Evolutionary conservation across 352 stramenopile genomes (phyloP), one percentile per base, ranked within the genome.

Genomic region (Pythium aphanidermatum): DNA sequence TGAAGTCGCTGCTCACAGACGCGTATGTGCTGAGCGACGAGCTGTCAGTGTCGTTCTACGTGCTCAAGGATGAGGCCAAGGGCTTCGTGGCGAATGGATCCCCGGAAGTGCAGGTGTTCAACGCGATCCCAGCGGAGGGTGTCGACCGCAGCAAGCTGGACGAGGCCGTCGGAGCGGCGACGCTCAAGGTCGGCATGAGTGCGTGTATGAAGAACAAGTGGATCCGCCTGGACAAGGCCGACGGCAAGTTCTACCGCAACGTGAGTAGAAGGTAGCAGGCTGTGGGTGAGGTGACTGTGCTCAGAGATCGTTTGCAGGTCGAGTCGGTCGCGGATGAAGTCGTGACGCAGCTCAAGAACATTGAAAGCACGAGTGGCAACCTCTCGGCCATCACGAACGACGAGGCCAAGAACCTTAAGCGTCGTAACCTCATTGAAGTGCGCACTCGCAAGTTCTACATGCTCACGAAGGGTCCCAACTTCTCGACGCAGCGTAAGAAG

Each of bases 161-260:
- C 55, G 49, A 63, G 16, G 65, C 65, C 2, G 80, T 98, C 4
- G 80, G 85, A 21, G 83, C 89, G 17, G 66, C 89, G 19, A 76
- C 83, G 11, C 80, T 92, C 55, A 98, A 98, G 62, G 91, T 98
- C 61, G 96, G 95, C 10, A 91, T 98, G 60, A 92, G 91, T 46
- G 95, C 90, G 55, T 97, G 86, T 65, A 98, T 98, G 90, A 98
- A 98, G 74, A 97, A 98, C 72, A 97, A 96, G 59, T 98, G 95
- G 95, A 86, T 98, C 45, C 86, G 90, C 42, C 87, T 98, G 48
- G 87, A 98, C 68, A 94, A 95, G 55, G 73, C 76, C 21, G 71
- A 75, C n/a, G 78, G 73, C 17, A 92, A 95, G 56, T 71, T 98
- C 39, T 86, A 83, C 60, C 79, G 79, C 67, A 86, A 81, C 43